Evolutionary conservation across 2,329 filamentous ascomycete species (phyloP).

Genomic region (Triangularia verruculosa): DNA sequence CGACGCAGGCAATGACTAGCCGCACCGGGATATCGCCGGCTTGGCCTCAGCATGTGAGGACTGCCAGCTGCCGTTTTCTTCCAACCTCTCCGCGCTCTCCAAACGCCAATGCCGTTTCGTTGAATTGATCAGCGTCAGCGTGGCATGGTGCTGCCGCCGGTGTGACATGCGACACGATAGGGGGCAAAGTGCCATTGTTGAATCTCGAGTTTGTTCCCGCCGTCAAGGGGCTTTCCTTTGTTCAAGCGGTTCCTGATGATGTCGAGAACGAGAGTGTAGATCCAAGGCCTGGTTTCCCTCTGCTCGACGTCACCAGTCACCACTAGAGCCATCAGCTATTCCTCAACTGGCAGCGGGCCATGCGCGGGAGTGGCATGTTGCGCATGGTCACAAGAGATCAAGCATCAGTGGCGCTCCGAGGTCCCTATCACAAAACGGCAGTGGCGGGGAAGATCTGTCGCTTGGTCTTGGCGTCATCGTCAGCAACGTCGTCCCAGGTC

Average conservation of each 20-base stretch:
- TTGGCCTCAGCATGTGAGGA: constrained; percentile 13
- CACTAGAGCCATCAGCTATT: neutral
- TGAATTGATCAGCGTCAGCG: neutral
- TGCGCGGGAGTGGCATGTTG: neutral
- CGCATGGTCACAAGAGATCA: constrained; percentile 7
- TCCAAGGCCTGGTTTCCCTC: neutral
- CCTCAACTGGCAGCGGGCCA: neutral
- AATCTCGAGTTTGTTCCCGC: neutral
- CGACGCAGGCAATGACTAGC: constrained; percentile 13
- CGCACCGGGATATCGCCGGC: constrained; percentile 26
- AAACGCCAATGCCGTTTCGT: constrained; percentile 2
- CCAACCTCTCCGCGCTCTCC: neutral
- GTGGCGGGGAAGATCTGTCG: constrained; percentile 22
- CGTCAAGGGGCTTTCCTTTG: neutral
- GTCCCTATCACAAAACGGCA: constrained; percentile 9
- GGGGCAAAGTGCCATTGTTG: neutral
- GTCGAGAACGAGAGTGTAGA: neutral
- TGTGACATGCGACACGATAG: neutral
- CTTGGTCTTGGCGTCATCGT: constrained; percentile 12
- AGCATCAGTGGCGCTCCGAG: constrained; percentile 13
- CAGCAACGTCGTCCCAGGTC: constrained; percentile 6
- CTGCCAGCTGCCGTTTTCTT: neutral
- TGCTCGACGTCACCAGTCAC: constrained; percentile 1
- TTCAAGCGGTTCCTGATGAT: neutral
- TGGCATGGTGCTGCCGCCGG: neutral